Conservation (phyloP, 225 moss, liverwort and hornwort genomes). For the Neckera pumila region DNA sequence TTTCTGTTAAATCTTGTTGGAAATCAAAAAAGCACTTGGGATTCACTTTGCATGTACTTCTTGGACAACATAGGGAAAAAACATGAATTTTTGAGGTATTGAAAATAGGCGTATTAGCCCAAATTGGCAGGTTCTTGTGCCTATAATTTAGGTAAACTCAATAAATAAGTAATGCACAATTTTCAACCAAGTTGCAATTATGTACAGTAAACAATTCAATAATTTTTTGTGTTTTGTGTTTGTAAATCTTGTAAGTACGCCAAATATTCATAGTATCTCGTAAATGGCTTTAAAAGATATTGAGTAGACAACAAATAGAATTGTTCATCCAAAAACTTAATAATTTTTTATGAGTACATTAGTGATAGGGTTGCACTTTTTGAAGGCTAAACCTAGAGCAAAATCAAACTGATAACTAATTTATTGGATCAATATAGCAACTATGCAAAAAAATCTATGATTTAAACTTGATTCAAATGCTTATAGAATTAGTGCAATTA, state of each 20-base stretch:
- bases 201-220: not conserved
- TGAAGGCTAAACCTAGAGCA: no score
- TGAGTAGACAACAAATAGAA: rapidly evolving
- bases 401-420: not conserved
- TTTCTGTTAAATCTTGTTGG: not conserved
- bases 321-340: not conserved
- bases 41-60: not conserved
- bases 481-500: not conserved
- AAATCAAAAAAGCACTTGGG: rapidly evolving
- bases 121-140: rapidly evolving
- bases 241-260: not conserved
- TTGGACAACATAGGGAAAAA: not conserved
- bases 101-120: not conserved
- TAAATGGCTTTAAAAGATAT: not conserved
- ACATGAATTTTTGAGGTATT: not conserved
- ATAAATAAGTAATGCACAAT: rapidly evolving
- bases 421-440: no score
- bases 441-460: not conserved
- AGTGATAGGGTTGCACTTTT: rapidly evolving
- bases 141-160: not conserved
- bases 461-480: not conserved
- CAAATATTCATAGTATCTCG: rapidly evolving
- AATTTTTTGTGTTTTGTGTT: not conserved
- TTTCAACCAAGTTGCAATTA: not conserved
- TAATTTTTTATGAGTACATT: not conserved